These are phyloP conservation scores for Penicillium sp. DNA, from an alignment of 2,329 filamentous ascomycete species.

Conservation along the genomic window DNA sequence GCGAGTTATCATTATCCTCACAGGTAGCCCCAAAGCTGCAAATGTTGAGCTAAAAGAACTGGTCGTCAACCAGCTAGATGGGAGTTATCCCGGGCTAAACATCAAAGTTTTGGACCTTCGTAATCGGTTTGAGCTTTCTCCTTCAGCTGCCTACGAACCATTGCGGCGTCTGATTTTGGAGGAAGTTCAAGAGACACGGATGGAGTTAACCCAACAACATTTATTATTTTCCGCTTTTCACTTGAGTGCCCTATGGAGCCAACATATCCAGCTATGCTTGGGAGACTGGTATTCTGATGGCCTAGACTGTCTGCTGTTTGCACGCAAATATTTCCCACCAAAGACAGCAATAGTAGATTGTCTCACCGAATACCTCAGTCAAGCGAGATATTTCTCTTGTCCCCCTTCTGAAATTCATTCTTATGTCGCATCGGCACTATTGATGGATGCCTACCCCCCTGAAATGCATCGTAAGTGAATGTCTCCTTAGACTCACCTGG, in stretches of 20 bases:
- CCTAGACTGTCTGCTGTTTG: no score
- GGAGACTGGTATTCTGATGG: no score
- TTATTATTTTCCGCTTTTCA: constrained; percentile 17
- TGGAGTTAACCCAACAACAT: neutral
- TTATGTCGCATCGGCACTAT: constrained; percentile 18
- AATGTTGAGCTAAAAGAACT: no score
- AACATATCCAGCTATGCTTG: no score
- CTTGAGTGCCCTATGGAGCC: constrained; percentile 13
- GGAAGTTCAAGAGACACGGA: neutral
- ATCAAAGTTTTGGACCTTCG: constrained; percentile 15
- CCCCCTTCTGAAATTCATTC: neutral
- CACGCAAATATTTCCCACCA: no score
- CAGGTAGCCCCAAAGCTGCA: no score
- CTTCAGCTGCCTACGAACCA: constrained; percentile 14
- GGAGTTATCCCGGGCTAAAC: no score
- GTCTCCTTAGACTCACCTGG: no score
- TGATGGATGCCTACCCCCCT: constrained; percentile 26
- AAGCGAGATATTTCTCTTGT: neutral
- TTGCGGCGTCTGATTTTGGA: constrained; percentile 12
- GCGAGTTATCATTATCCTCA: no score
- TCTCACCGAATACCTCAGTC: constrained; percentile 4
- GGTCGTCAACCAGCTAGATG: no score
- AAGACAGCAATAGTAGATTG: no score
- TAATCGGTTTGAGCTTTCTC: constrained; percentile 11
- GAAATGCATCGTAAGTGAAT: constrained; percentile 19